Conservation (phyloP, 805 yeast species). For the Saccharomycopsis olivae region DNA sequence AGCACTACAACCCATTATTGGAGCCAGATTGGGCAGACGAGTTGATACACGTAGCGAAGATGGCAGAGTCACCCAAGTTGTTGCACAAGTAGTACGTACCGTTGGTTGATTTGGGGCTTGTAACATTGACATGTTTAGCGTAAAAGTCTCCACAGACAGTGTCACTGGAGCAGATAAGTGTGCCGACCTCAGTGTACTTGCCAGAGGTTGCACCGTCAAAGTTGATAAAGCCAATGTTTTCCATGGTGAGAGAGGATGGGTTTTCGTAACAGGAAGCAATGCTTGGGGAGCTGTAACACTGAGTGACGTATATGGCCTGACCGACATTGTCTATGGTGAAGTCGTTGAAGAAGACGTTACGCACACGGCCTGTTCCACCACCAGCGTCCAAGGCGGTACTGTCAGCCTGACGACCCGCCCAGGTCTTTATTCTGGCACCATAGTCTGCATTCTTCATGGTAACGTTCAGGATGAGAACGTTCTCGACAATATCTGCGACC, state of each 20-base stretch:
- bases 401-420: conserved; percentile 9
- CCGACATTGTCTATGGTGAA: conserved; percentile 3
- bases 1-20: conserved; percentile 10
- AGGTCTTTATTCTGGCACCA: conserved; percentile 15
- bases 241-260: conserved; percentile 6
- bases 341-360: conserved; percentile 6
- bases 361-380: conserved; percentile 11
- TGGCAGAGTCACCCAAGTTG: conserved; percentile 9
- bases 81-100: conserved; percentile 1
- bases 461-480: conserved; percentile 10
- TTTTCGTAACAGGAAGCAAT: conserved; percentile 1
- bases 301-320: conserved; percentile 8
- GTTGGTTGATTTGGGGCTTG: not conserved
- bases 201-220: conserved; percentile 4
- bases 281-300: conserved; percentile 6
- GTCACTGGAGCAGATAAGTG: conserved; percentile 7
- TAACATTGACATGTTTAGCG: conserved; percentile 3
- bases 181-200: conserved; percentile 4
- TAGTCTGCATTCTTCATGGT: conserved; percentile 12
- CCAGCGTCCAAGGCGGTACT: conserved; percentile 1
- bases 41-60: not conserved
- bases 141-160: conserved; percentile 6
- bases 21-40: conserved; percentile 5
- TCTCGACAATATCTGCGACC: conserved; percentile 13
- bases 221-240: not conserved